Base-by-base conservation (phyloP, 441 rosid species). In the Francoa sonchifolia region DNA sequence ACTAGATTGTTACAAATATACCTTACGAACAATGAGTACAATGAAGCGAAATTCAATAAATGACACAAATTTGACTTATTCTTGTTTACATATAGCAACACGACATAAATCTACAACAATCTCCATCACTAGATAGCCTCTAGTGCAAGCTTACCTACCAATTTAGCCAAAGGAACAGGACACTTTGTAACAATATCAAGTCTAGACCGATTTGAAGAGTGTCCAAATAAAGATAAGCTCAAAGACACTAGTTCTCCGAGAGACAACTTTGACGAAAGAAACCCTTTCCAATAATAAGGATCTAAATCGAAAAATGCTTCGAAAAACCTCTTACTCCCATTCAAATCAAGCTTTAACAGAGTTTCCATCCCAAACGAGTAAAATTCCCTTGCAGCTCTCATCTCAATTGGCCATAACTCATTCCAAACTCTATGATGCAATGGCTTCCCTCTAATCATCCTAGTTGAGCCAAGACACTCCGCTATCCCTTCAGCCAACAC, bases 321-420 rank as follows among this genome's bases (percentile, higher is more conserved):
- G 31, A 79, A 76, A 49, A 76, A 76, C 25, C 59, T 63, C 52
- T 72, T 65, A 1, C 65, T 72, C 29, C 77, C 77, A n/a, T 55
- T 33, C 22, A 76, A 39, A 42, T 79, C 69, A 11, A 76, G 75
- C 58, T 76, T 73, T 67, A 79, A 28, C 42, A 76, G 37, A 2
- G 79, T 74, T 65, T 79, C 90, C 90, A 79, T 79, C 4, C 84
- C 82, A 46, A 76, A 79, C 19, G 47, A 25, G 52, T 70, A 69
- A 37, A 65, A 76, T 26, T 79, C 73, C 48, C 82, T 65, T 1
- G 15, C 43, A 3, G 22, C 12, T 42, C 59, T 69, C 52, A 61
- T 66, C 29, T 76, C 79, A 33, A 36, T 29, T 26, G 89, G 69
- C 84, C 89, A 79, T 54, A 79, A 31, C 12, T 55, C 65, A 31